Conservation (phyloP, 2,329 filamentous ascomycete genomes). For the Cladosporium sp. region DNA sequence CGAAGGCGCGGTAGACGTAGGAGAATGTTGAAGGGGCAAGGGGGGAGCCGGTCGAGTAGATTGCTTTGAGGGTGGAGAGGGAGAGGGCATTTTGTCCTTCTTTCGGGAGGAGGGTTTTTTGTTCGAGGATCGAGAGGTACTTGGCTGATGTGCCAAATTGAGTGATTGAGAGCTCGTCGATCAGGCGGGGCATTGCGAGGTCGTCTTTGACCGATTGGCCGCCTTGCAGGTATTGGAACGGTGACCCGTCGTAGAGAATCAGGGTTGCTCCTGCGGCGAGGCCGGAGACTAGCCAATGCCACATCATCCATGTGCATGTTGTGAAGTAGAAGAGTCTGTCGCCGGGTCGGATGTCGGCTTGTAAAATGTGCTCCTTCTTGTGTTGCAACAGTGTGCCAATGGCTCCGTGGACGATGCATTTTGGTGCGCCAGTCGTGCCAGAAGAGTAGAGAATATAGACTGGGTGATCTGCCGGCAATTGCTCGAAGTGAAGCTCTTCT, state of each 20-base stretch:
- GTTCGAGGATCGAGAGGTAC: slow-evolving; percentile 86
- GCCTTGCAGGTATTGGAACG: slow-evolving; percentile 59
- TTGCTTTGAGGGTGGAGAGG: slow-evolving; percentile 62
- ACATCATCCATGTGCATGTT: slow-evolving; percentile 99
- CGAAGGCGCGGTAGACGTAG: slow-evolving; percentile 84
- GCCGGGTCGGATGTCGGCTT: slow-evolving; percentile 70
- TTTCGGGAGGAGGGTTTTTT: slow-evolving; percentile 61
- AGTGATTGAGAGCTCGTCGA: slow-evolving; percentile 76
- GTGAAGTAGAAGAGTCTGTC: slow-evolving; percentile 90
- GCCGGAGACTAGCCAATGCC: slow-evolving; percentile 91
- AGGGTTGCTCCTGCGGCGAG: slow-evolving; percentile 79
- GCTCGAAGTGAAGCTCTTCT: slow-evolving; percentile 55
- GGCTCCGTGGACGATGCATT: slow-evolving; percentile 90
- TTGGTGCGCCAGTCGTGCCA: slow-evolving; percentile 81
- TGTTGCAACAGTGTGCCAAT: slow-evolving; percentile 90
- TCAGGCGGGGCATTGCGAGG: slow-evolving; percentile 75
- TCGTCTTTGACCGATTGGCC: slow-evolving; percentile 60
- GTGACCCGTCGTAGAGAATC: slow-evolving; percentile 87
- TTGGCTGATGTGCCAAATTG: slow-evolving; percentile 95
- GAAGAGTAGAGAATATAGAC: slow-evolving; percentile 92
- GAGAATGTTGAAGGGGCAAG: slow-evolving; percentile 88
- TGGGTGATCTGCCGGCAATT: slow-evolving; percentile 78
- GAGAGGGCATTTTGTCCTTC: slow-evolving; percentile 52
- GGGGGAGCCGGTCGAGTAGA: slow-evolving; percentile 92
- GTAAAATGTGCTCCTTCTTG: slow-evolving; percentile 91